These are phyloP conservation scores for Asparagopsis taxiformis DNA, from an alignment of 31 red algal species.

Conservation along the genomic window DNA sequence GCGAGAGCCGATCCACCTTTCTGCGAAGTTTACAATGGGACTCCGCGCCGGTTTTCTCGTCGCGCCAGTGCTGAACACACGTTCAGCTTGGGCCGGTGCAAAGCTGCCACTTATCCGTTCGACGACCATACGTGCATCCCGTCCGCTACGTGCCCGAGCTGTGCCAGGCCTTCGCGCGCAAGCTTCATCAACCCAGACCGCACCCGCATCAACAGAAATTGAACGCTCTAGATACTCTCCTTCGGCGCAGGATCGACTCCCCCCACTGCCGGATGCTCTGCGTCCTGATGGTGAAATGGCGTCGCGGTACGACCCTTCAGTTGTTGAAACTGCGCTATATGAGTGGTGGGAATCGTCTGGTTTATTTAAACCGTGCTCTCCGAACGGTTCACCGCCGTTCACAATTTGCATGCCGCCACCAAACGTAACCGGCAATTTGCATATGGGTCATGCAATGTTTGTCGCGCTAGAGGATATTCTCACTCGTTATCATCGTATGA, in stretches of 20 bases:
- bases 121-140: too few species aligned
- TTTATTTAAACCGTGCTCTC: conserved; percentile 62
- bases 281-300: conserved; percentile 52
- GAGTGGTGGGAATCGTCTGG: conserved; percentile 89
- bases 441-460: conserved; percentile 96
- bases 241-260: conserved; percentile 16
- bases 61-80: too few species aligned
- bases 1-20: too few species aligned
- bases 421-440: conserved; percentile 98
- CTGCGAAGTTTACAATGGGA: too few species aligned
- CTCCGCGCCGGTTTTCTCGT: too few species aligned
- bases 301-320: conserved; percentile 71
- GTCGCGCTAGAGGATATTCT: conserved; percentile 87
- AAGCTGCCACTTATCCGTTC: too few species aligned
- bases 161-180: too few species aligned
- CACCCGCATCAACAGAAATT: not conserved
- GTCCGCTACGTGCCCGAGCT: too few species aligned
- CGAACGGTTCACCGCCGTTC: conserved; percentile 43
- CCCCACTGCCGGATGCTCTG: conserved; percentile 29
- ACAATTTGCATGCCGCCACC: conserved; percentile 94
- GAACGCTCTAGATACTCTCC: conserved; percentile 14
- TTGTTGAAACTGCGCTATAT: conserved; percentile 77
- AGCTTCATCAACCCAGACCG: not conserved
- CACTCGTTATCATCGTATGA: conserved; percentile 91
- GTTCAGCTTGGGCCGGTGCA: too few species aligned